Conservation (phyloP, 2,329 filamentous ascomycete species). For the Colletotrichum orbiculare region DNA sequence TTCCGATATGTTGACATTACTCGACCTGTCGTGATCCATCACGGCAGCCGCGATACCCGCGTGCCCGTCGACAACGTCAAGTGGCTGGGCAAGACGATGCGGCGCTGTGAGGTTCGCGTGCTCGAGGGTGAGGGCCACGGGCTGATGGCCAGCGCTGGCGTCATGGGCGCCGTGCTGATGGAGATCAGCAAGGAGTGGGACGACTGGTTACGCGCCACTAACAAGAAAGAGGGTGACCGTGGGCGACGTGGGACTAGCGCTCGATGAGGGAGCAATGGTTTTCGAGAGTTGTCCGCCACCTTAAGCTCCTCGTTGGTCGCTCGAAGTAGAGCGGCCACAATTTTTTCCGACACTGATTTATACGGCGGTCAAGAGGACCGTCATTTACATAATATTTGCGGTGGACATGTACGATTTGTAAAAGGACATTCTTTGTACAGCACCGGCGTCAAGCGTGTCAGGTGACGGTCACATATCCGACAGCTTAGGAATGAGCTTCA, state of each 20-base stretch:
- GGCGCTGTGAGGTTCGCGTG: slow-evolving; percentile 89
- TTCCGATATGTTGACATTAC: slow-evolving; percentile 98
- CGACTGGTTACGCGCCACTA: slow-evolving; percentile 78
- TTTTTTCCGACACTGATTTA: slow-evolving; percentile 9
- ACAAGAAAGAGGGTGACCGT: slow-evolving; percentile 32
- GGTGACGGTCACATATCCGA: not conserved
- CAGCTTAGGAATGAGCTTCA: slow-evolving; percentile 16
- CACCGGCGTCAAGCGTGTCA: slow-evolving; percentile 23
- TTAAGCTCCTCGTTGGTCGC: too few species aligned
- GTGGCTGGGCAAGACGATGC: slow-evolving; percentile 96
- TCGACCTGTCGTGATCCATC: slow-evolving; percentile 90
- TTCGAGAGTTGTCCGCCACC: not conserved
- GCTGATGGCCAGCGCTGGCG: slow-evolving; percentile 90
- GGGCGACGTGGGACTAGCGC: slow-evolving; percentile 33
- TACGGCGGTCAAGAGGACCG: slow-evolving; percentile 10
- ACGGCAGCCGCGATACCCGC: slow-evolving; percentile 88
- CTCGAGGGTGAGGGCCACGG: slow-evolving; percentile 94
- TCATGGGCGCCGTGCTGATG: slow-evolving; percentile 94
- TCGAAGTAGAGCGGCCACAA: too few species aligned
- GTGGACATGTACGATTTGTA: slow-evolving; percentile 18
- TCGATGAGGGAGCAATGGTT: slow-evolving; percentile 3
- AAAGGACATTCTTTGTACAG: slow-evolving; percentile 14
- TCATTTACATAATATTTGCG: slow-evolving; percentile 12
- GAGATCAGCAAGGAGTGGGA: slow-evolving; percentile 97
- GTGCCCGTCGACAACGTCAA: slow-evolving; percentile 95